Base-by-base conservation (phyloP, 139 green algal genomes). In the Coelastrella sp. region DNA sequence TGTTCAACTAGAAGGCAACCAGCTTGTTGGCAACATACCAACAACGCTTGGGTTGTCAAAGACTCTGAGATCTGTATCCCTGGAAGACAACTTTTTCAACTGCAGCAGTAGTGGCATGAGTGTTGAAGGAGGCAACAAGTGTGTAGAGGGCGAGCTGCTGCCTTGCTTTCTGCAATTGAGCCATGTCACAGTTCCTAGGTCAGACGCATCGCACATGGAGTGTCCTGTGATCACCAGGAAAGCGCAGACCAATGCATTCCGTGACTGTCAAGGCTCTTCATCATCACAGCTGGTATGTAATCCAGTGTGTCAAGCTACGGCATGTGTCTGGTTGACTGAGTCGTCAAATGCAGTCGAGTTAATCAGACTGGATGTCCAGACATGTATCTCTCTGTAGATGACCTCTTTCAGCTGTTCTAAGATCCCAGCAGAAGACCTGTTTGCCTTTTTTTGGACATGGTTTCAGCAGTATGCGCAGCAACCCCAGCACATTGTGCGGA, bases 151-250 rank as follows among this genome's bases (percentile, higher is more conserved):
- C n/a, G n/a, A n/a, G n/a, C n/a, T 76, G 63, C 30, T 85, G 62
- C 79, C 79, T 4, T 85, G 79, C 41, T 85, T 85, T 9, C 34
- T 85, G 19, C 9, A 2, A 11, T 77, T 85, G 7, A 34, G 5
- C 5, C 17, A 85, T 5, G 15, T 34, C 6, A 34, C 59, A 19
- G 21, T 72, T 11, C 76, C 76, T 23, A 63, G 27, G 23, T 35
- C 27, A 2, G 79, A 76, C 41, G 19, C 13, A 17, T 64, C 27
- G 30, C 43, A 53, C 79, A 51, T 77, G 63, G 30, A 30, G 15
- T 76, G 79, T 35, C 73, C 73, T 21, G 45, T 48, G 15, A 37
- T 81, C 2, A 19, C 30, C 19, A 32, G 73, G 6, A 30, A 7
- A 17, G 15, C 48, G 19, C 17, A 32, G 34, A 30, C 43, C 23